A percentile compares a stretch with the other conserved stretches of the same genome.
Evolutionary conservation across 345 rosid genomes (phyloP).

Genomic region (Murraya paniculata): DNA sequence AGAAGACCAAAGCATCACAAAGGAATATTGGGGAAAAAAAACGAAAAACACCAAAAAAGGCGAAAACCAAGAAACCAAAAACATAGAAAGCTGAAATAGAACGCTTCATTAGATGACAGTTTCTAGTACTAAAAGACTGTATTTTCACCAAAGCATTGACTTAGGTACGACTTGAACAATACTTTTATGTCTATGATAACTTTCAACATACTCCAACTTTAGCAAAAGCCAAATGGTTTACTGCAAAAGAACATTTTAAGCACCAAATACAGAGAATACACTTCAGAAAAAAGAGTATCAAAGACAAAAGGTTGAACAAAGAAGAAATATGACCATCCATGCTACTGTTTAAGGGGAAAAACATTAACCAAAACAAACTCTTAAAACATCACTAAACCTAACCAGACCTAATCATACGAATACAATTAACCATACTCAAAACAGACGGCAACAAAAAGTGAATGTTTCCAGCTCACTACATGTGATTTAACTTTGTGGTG

Average conservation of each 20-base stretch:
- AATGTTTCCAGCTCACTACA: background rate
- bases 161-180: no score
- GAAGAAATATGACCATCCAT: background rate
- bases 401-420: slow-evolving; percentile 3
- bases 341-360: background rate
- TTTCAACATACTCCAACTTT: no score
- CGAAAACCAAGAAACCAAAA: no score
- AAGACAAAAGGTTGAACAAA: background rate
- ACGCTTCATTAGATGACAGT: no score
- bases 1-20: no score
- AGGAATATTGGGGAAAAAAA: no score
- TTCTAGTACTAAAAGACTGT: no score
- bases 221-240: background rate
- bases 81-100: no score
- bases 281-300: background rate
- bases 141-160: no score
- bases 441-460: background rate
- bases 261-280: background rate
- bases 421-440: background rate
- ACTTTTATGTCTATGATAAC: no score
- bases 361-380: background rate
- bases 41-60: no score
- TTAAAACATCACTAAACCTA: slow-evolving; percentile 12
- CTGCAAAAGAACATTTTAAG: background rate
- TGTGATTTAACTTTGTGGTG: slow-evolving; percentile 53